phyloP scores from a whole-genome alignment of 1,284 basidiomycete species.

The Trichosporon faecale region DNA sequence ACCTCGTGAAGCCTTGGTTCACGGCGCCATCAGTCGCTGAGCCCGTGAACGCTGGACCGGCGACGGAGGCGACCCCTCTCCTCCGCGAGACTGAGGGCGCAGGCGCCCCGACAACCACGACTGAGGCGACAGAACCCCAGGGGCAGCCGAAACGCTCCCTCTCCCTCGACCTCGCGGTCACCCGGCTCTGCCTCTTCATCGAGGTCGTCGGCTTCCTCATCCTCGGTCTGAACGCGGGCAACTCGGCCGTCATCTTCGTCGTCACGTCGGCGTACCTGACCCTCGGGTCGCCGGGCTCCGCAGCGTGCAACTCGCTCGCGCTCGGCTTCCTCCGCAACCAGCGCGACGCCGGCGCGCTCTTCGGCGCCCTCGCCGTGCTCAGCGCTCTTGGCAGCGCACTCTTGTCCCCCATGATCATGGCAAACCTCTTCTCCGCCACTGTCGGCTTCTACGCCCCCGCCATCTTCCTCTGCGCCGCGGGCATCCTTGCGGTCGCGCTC shows the following conservation, averaged over 20 bases:
- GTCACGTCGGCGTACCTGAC: conserved; percentile 34
- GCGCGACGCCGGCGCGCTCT: conserved; percentile 45
- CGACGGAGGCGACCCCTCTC: conserved; percentile 13
- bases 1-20: conserved; percentile 46
- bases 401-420: conserved; percentile 44
- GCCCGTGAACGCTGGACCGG: not conserved
- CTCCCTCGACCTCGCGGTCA: conserved; percentile 43
- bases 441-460: conserved; percentile 43
- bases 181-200: conserved; percentile 52
- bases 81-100: not conserved
- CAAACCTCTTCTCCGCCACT: conserved; percentile 41
- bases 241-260: conserved; percentile 33
- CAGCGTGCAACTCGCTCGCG: conserved; percentile 48
- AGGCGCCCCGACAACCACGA: not conserved
- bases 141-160: conserved; percentile 33
- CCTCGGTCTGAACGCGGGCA: conserved; percentile 50
- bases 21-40: conserved; percentile 20
- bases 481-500: conserved; percentile 28
- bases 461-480: conserved; percentile 41
- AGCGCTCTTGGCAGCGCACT: conserved; percentile 44
- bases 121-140: conserved; percentile 11
- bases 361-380: conserved; percentile 48
- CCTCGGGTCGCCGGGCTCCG: conserved; percentile 37
- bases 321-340: conserved; percentile 43
- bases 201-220: conserved; percentile 60